These are phyloP conservation scores for Porcisia deanei DNA, from an alignment of 208 protist genomes.

Conservation along the genomic window DNA sequence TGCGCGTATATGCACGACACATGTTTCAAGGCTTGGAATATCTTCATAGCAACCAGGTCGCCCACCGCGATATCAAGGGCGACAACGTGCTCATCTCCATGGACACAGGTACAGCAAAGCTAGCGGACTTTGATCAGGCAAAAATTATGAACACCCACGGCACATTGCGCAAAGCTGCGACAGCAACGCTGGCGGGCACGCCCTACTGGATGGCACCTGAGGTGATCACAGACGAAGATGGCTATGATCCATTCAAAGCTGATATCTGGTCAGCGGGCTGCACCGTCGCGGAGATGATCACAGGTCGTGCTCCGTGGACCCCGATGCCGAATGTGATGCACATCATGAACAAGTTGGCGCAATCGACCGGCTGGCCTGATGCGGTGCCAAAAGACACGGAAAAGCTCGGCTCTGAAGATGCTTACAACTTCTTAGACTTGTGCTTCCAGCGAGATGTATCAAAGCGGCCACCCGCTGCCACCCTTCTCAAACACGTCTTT, in stretches of 20 bases:
- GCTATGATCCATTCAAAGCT: conserved; percentile 91
- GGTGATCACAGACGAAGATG: conserved; percentile 90
- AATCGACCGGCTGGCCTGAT: conserved; percentile 90
- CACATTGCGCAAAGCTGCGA: conserved; percentile 82
- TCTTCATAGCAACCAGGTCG: conserved; percentile 87
- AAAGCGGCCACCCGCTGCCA: conserved; percentile 61
- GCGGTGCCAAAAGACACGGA: conserved; percentile 78
- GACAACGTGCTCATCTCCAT: conserved; percentile 93
- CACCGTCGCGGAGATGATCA: conserved; percentile 92
- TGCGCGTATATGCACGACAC: conserved; percentile 83
- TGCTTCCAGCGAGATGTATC: conserved; percentile 87
- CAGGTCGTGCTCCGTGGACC: conserved; percentile 79
- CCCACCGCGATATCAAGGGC: conserved; percentile 92
- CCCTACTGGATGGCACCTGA: conserved; percentile 93
- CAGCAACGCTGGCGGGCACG: conserved; percentile 87
- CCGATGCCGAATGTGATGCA: conserved; percentile 90
- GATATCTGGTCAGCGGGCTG: conserved; percentile 93
- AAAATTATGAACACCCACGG: conserved; percentile 91
- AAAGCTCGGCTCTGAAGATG: conserved; percentile 74
- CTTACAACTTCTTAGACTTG: conserved; percentile 85
- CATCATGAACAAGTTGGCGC: conserved; percentile 91
- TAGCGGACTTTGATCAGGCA: conserved; percentile 98
- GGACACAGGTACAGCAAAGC: conserved; percentile 95
- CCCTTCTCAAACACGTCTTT: conserved; percentile 83
- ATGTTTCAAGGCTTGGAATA: conserved; percentile 90